Conservation (phyloP, 331 rosid species). For the Quercus lobata region DNA sequence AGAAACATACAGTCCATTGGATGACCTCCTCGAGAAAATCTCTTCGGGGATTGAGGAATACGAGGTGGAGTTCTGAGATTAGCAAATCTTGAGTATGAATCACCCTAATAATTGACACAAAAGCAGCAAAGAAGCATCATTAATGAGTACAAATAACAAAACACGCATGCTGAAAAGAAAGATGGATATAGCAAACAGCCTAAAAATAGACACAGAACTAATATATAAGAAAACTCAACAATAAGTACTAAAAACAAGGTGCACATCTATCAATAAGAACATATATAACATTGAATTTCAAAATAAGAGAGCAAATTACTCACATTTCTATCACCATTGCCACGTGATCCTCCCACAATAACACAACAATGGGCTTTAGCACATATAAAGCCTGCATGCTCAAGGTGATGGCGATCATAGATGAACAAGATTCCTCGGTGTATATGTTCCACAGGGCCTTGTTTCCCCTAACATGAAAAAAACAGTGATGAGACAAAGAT, state of each 20-base stretch:
- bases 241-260: not conserved
- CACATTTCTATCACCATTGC: constrained; percentile 84
- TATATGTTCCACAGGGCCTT: constrained; percentile 98
- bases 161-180: not conserved
- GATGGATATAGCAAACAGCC: not conserved
- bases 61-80: constrained; percentile 67
- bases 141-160: not conserved
- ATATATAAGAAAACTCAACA: constrained; percentile 6
- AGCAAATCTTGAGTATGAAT: constrained; percentile 59
- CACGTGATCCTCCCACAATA: constrained; percentile 94
- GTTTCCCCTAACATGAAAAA: constrained; percentile 65
- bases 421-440: constrained; percentile 82
- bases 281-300: too few relatives aligned
- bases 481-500: constrained; percentile 2
- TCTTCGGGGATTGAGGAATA: constrained; percentile 72
- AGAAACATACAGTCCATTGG: constrained; percentile 55
- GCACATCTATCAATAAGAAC: not conserved
- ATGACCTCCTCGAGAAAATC: constrained; percentile 82
- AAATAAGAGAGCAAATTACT: constrained; percentile 2
- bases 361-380: constrained; percentile 79
- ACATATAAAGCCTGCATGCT: constrained; percentile 97
- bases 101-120: constrained; percentile 47
- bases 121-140: not conserved
- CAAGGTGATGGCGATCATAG: constrained; percentile 94
- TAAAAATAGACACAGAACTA: not conserved